Percentiles rank a stretch among this genome's conserved stretches.
These are phyloP conservation scores for Perkinsus olseni DNA, from an alignment of 169 alveolate species.

Conservation along the genomic window DNA sequence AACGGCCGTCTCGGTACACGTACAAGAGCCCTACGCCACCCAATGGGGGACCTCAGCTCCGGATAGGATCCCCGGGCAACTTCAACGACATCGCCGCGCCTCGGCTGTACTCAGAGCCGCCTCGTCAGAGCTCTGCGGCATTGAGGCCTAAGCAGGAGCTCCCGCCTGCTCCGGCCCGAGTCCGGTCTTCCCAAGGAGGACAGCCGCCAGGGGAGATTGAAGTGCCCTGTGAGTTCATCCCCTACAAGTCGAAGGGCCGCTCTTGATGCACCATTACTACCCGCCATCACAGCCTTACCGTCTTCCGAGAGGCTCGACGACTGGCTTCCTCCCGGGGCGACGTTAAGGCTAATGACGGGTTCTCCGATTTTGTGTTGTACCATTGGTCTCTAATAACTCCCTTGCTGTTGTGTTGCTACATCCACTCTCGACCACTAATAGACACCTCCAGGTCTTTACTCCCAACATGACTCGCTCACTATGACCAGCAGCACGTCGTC, in stretches of 20 bases:
- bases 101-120: neutral
- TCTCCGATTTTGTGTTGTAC: neutral
- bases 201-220: neutral
- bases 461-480: too few species aligned
- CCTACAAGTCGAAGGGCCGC: neutral
- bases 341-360: neutral
- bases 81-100: neutral
- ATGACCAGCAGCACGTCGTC: too few species aligned
- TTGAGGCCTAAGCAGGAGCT: neutral
- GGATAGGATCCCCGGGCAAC: neutral
- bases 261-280: neutral
- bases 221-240: neutral
- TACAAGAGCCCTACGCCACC: neutral
- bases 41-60: neutral
- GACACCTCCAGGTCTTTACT: too few species aligned
- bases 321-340: neutral
- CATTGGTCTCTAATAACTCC: neutral
- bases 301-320: neutral
- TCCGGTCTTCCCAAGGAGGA: neutral
- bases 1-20: neutral
- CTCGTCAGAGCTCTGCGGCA: neutral
- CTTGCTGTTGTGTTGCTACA: neutral
- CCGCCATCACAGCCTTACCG: neutral
- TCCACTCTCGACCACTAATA: too few species aligned
- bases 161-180: neutral